Conservation (phyloP, 208 protist species). For the Porcisia deanei region DNA sequence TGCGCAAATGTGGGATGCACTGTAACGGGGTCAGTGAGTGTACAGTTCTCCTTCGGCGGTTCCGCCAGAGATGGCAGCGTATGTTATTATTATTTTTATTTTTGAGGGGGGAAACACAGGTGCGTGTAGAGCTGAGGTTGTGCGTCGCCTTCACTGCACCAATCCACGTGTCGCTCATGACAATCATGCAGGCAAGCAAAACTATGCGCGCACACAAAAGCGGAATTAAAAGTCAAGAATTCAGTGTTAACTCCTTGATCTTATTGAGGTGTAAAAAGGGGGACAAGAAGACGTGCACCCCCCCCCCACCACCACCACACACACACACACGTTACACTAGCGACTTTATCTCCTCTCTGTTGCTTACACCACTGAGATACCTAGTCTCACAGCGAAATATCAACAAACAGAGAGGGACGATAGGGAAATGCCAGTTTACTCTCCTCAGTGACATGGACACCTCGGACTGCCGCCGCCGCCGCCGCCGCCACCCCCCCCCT, state of each 20-base stretch:
- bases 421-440: not conserved
- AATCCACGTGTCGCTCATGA: not conserved
- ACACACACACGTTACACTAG: slow-evolving; percentile 5
- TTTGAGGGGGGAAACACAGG: not conserved
- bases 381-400: not conserved
- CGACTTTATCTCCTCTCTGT: not conserved
- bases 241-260: not conserved
- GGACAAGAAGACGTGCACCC: slow-evolving; percentile 1
- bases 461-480: too few species aligned
- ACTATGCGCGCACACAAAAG: not conserved
- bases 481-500: not conserved
- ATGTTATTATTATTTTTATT: too few species aligned
- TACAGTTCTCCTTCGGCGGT: too few species aligned
- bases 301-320: not conserved
- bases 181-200: not conserved
- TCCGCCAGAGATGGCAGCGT: too few species aligned
- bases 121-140: not conserved
- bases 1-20: too few species aligned
- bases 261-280: not conserved
- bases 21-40: too few species aligned
- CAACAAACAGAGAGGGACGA: not conserved
- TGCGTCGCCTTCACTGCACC: not conserved
- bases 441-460: not conserved
- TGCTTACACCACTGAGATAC: not conserved
- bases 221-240: not conserved